Base-by-base conservation (phyloP, 2,329 filamentous ascomycete genomes). In the Paecilomyces fulvus region DNA sequence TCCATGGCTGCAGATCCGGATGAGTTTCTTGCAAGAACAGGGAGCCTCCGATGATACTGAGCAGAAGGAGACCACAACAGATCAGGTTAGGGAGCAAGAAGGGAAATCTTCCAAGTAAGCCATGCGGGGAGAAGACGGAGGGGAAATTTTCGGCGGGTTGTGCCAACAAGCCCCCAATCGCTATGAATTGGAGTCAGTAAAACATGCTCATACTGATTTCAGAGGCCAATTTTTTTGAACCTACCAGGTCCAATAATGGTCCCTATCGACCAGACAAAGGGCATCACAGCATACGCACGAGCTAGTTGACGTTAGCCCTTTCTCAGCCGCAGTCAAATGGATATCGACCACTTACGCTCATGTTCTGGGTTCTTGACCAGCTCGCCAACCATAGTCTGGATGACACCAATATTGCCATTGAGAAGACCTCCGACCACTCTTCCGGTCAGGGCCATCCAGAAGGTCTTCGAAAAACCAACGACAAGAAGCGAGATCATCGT, bases 361-460 rank as follows among this genome's bases (percentile, higher is more conserved):
- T 95, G 89, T 65, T 92, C 88, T 12, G 89, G 90, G 57, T 87
- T 89, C 31, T 82, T 88, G 53, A 95, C 88, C 56, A 96, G 73
- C 72, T 96, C 92, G 28, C 87, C 90, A 12, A 96, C 92, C 89
- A 95, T 95, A 17, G 90, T 95, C 72, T 95, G 88, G 62, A 94
- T 90, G 33, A 94, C 89, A 28, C 89, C 91, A 63, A 95, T 90
- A 67, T 96, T 96, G 58, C 92, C 92, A 71, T 96, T 96, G 55
- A 96, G 79, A 11, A 92, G 79, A 21, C 92, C 91, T 48, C 90
- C 92, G 12, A 94, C 69, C 49, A 86, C 83, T 65, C 92, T 81
- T 12, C 90, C 91, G 30, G 83, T 67, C 49, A 96, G 77, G 14
- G 92, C 92, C 57, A 92, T 73, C 87, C 89, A 92, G 63, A 96